These are phyloP conservation scores for Wickerhamiella alocasiicola DNA, from an alignment of 805 yeast genomes.

Conservation along the genomic window DNA sequence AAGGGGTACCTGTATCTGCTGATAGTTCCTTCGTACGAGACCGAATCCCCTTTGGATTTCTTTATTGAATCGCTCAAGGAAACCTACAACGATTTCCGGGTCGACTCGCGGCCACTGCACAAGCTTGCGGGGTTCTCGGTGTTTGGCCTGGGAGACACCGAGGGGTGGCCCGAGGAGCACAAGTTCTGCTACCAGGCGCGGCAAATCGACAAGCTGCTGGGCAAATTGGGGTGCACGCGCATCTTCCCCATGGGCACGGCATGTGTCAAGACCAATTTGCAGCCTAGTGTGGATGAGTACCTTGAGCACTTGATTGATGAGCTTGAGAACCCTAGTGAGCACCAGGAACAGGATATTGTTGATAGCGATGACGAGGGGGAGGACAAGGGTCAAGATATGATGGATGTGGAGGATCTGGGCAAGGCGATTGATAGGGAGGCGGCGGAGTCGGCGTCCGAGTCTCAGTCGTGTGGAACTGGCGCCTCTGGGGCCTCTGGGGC, in stretches of 20 bases:
- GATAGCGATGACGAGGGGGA: constrained; percentile 45
- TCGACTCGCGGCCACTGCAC: constrained; percentile 68
- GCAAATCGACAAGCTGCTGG: constrained; percentile 58
- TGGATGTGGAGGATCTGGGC: constrained; percentile 87
- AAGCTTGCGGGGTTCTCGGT: constrained; percentile 69
- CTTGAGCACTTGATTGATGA: constrained; percentile 44
- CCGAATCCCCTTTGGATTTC: constrained; percentile 84
- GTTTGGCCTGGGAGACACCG: constrained; percentile 77
- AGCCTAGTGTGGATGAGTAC: constrained; percentile 59
- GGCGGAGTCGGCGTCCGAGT: neutral
- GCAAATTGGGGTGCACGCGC: constrained; percentile 77
- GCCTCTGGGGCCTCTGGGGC: constrained; percentile 9
- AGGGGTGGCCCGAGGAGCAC: constrained; percentile 56
- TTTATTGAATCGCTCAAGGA: constrained; percentile 71
- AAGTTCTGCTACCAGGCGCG: constrained; percentile 81
- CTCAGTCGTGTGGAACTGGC: too few species aligned
- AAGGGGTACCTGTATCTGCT: constrained; percentile 42
- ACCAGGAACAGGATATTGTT: constrained; percentile 46
- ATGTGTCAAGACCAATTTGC: constrained; percentile 53
- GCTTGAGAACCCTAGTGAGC: constrained; percentile 50
- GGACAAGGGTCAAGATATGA: constrained; percentile 31
- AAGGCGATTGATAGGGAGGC: constrained; percentile 30
- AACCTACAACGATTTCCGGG: constrained; percentile 71
- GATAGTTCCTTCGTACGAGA: constrained; percentile 81
- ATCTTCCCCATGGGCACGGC: constrained; percentile 72